Percentiles rank a stretch among this genome's conserved stretches.
phyloP scores from a whole-genome alignment of 345 rosid genomes.

The Garcia nutans region DNA sequence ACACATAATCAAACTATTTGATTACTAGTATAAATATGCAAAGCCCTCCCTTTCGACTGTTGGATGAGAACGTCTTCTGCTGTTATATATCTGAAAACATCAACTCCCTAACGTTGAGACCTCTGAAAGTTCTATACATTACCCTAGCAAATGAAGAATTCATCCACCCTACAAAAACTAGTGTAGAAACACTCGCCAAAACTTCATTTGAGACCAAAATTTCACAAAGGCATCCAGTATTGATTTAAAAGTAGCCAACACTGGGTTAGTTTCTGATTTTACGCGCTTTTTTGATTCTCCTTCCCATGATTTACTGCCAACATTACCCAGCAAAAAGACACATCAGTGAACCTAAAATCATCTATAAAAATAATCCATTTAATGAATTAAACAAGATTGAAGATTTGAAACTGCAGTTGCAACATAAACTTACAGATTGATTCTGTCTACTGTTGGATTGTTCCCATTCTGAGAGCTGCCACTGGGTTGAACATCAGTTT shows the following conservation, averaged over 20 bases:
- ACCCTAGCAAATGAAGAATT: neutral
- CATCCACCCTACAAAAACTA: neutral
- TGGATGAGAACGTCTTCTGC: no score
- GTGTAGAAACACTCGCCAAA: neutral
- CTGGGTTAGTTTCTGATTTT: conserved; percentile 44
- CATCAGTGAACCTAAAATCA: neutral
- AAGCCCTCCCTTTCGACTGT: no score
- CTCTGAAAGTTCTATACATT: neutral
- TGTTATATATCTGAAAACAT: no score
- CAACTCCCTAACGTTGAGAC: no score
- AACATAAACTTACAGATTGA: conserved; percentile 58
- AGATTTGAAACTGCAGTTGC: neutral
- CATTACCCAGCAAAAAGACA: conserved; percentile 5
- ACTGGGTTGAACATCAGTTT: conserved; percentile 30
- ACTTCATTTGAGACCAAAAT: conserved; percentile 67
- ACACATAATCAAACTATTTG: no score
- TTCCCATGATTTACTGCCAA: conserved; percentile 78
- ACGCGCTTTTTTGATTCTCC: conserved; percentile 35
- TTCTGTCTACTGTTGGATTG: conserved; percentile 59
- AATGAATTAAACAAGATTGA: neutral
- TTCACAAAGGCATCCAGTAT: conserved; percentile 58
- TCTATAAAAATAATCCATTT: neutral
- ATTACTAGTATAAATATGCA: no score
- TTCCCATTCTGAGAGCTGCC: conserved; percentile 35
- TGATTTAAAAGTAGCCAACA: conserved; percentile 51